Evolutionary conservation across 148 eudicot genomes (phyloP), one percentile per base, ranked within the genome.

Genomic region (Rhododendron henanense): DNA sequence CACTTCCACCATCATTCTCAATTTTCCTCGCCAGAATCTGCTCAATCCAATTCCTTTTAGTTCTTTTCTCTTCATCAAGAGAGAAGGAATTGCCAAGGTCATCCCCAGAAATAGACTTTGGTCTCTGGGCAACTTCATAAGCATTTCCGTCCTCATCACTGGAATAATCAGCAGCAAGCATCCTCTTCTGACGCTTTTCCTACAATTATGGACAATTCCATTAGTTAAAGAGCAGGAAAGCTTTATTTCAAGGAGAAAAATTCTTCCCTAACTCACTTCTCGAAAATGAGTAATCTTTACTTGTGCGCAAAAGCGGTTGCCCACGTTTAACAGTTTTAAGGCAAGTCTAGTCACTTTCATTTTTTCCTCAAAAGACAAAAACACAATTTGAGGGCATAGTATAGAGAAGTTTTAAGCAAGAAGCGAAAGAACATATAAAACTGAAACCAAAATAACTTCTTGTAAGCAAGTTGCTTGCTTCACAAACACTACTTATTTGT

Each of bases 21-120:
- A 51, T 88, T 53, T 92, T 83, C 85, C 85, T 91, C 90, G 73
- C 90, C 84, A 93, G 88, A 83, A 94, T 84, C 65, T 93, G 91
- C 85, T 93, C 91, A 79, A 94, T 92, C 98, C 94, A 97, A 15
- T 89, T 90, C 90, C 87, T 90, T 84, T 91, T 93, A 71, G 82
- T 90, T 76, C 45, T 86, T 81, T 89, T 84, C 48, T 89, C 91
- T 80, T 89, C 94, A 80, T 92, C 96, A 84, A 81, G 86, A 84
- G 94, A 89, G 88, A 97, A 95, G 9, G 98, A 95, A 86, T 97
- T 98, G 55, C 98, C 99, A 86, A 97, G 99, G 89, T 97, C 99
- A 88, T 97, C 99, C 65, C 99, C 99, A 88, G 99, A 97, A 83
- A 97, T 85, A 89, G 95, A 92, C 81, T 87, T 94, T 61, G 82